phyloP scores from a whole-genome alignment of 2,329 filamentous ascomycete species.

The Fusarium vanettenii region DNA sequence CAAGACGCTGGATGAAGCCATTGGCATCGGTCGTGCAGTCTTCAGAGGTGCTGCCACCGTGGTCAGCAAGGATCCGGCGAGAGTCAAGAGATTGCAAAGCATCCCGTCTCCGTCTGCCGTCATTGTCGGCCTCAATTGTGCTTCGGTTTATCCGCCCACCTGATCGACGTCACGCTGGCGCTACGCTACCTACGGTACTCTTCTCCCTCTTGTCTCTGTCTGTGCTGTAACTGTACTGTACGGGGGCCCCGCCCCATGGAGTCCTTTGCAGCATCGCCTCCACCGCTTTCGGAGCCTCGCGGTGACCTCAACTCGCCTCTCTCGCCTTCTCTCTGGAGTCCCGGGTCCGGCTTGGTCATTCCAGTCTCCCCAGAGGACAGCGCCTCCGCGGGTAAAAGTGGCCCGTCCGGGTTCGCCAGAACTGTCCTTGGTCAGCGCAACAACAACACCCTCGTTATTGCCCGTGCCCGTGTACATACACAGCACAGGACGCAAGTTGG shows the following conservation, averaged over 20 bases:
- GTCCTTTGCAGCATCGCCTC: conserved; percentile 22
- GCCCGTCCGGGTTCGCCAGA: conserved; percentile 33
- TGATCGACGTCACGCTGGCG: conserved; percentile 40
- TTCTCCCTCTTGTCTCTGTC: not conserved
- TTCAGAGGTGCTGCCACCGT: not conserved
- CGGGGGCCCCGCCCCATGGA: conserved; percentile 5
- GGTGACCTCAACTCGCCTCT: conserved; percentile 16
- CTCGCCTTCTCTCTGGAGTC: not conserved
- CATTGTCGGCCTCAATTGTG: conserved; percentile 37
- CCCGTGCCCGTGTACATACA: not conserved
- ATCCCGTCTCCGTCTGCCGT: conserved; percentile 23
- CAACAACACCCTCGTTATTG: not conserved
- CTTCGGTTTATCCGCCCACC: conserved; percentile 34
- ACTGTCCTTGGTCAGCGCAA: conserved; percentile 25
- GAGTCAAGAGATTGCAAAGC: conserved; percentile 20
- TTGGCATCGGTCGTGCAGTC: conserved; percentile 8
- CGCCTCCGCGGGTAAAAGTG: conserved; percentile 44
- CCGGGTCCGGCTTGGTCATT: conserved; percentile 36
- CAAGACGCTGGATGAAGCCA: conserved; percentile 2
- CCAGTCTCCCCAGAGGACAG: conserved; percentile 30
- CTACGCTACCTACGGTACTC: conserved; percentile 1
- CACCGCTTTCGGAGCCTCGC: conserved; percentile 47
- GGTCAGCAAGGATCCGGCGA: conserved; percentile 8
- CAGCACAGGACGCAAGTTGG: not conserved
- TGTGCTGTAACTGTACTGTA: not conserved